These are phyloP conservation scores for Agaricus sinodeliciosus DNA, from an alignment of 768 basidiomycete genomes.

Conservation along the genomic window DNA sequence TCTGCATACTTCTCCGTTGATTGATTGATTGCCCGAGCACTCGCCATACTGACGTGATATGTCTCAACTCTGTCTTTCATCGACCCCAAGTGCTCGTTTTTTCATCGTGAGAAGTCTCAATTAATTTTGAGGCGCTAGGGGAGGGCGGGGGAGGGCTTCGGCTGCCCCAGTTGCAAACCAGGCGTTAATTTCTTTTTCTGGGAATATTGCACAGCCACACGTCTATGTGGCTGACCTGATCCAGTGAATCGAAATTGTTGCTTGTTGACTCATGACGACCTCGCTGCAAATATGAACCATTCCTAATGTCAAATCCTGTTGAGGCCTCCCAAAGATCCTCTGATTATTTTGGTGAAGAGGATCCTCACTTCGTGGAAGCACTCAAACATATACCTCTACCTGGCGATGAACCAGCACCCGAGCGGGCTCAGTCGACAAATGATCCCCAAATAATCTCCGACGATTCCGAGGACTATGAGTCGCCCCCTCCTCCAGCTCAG, in stretches of 20 bases:
- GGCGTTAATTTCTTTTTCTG: too few species aligned
- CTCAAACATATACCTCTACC: conserved; percentile 39
- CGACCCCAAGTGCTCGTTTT: too few species aligned
- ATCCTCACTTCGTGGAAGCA: conserved; percentile 45
- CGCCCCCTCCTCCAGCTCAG: conserved; percentile 33
- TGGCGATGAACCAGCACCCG: conserved; percentile 31
- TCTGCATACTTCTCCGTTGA: too few species aligned
- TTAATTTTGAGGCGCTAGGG: too few species aligned
- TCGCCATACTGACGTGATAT: too few species aligned
- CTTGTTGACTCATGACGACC: background rate
- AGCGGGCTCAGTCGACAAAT: conserved; percentile 8
- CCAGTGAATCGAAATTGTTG: background rate
- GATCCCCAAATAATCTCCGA: conserved; percentile 11
- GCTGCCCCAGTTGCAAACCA: too few species aligned
- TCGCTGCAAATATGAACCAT: background rate
- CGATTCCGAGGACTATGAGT: conserved; percentile 22
- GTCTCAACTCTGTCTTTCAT: too few species aligned
- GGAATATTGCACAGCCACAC: too few species aligned
- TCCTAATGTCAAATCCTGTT: background rate
- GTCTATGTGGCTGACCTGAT: too few species aligned
- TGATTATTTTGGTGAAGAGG: conserved; percentile 51
- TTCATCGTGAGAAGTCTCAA: too few species aligned
- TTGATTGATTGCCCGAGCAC: too few species aligned
- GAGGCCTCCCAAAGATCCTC: conserved; percentile 35
- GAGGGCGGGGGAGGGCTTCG: too few species aligned